Conservation (phyloP, 345 rosid species). For the Acer campestre region DNA sequence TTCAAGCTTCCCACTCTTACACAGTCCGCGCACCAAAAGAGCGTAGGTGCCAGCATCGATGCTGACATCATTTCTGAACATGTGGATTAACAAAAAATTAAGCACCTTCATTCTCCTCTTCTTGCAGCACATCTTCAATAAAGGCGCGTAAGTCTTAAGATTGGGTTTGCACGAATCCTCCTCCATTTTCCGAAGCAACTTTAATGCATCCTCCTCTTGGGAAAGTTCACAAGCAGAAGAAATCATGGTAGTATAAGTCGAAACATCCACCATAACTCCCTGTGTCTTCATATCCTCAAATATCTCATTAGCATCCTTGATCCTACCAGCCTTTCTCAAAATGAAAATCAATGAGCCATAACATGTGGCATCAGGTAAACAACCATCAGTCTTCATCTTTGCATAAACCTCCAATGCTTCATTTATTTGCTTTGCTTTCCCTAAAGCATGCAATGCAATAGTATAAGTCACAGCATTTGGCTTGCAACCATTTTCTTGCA, state of each 20-base stretch:
- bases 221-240: conserved; percentile 54
- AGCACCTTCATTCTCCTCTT: conserved; percentile 75
- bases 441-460: conserved; percentile 68
- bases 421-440: conserved; percentile 63
- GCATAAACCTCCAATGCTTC: conserved; percentile 71
- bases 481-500: conserved; percentile 59
- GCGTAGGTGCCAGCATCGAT: conserved; percentile 58
- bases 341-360: conserved; percentile 68
- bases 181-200: conserved; percentile 68
- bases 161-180: conserved; percentile 63
- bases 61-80: conserved; percentile 68
- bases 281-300: conserved; percentile 76
- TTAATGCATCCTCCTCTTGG: conserved; percentile 59
- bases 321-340: conserved; percentile 67
- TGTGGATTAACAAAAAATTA: conserved; percentile 56
- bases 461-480: conserved; percentile 70
- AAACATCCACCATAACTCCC: conserved; percentile 53
- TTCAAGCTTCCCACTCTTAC: conserved; percentile 59
- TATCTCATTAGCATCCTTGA: conserved; percentile 63
- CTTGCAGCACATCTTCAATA: conserved; percentile 72
- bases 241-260: conserved; percentile 65
- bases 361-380: conserved; percentile 65
- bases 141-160: conserved; percentile 57
- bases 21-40: conserved; percentile 58
- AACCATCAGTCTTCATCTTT: conserved; percentile 67